These are phyloP conservation scores for Boletus semigastroideus DNA, from an alignment of 1,284 basidiomycete genomes.

Conservation along the genomic window DNA sequence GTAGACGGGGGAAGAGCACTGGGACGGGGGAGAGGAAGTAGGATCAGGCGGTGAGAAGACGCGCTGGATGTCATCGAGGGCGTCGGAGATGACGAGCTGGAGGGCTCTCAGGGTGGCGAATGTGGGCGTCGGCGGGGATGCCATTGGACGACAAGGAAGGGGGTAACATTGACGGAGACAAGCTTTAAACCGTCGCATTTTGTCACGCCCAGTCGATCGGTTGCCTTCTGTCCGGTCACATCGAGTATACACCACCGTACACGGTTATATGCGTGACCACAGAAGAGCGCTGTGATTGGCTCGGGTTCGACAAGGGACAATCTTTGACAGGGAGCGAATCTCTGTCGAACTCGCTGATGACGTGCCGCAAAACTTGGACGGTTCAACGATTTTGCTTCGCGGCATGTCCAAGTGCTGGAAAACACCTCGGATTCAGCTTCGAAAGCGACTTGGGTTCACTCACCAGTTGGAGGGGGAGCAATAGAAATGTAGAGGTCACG, in stretches of 20 bases:
- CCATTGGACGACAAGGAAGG: constrained; percentile 16
- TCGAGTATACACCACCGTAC: too few species aligned
- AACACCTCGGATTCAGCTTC: too few species aligned
- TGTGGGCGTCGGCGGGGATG: constrained; percentile 37
- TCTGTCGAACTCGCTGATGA: constrained; percentile 10
- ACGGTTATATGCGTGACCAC: constrained; percentile 7
- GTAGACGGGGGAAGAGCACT: constrained; percentile 20
- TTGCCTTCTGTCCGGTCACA: too few species aligned
- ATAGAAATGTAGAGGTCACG: too few species aligned
- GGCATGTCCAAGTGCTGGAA: background rate
- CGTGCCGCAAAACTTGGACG: constrained; percentile 15
- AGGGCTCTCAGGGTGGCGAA: constrained; percentile 63
- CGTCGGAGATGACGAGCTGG: constrained; percentile 63
- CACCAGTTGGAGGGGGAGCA: too few species aligned
- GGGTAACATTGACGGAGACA: background rate
- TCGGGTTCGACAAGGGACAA: constrained; percentile 7
- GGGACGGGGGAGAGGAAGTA: constrained; percentile 13
- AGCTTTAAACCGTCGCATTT: constrained; percentile 23
- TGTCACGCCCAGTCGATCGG: too few species aligned
- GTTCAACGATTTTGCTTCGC: background rate
- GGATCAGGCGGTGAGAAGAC: constrained; percentile 42
- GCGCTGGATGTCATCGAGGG: constrained; percentile 64
- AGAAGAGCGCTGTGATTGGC: constrained; percentile 11
- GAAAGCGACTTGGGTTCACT: too few species aligned
- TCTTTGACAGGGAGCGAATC: constrained; percentile 18